Base-by-base conservation (phyloP, 2,329 filamentous ascomycete species). In the Cordyceps tenuipes region DNA sequence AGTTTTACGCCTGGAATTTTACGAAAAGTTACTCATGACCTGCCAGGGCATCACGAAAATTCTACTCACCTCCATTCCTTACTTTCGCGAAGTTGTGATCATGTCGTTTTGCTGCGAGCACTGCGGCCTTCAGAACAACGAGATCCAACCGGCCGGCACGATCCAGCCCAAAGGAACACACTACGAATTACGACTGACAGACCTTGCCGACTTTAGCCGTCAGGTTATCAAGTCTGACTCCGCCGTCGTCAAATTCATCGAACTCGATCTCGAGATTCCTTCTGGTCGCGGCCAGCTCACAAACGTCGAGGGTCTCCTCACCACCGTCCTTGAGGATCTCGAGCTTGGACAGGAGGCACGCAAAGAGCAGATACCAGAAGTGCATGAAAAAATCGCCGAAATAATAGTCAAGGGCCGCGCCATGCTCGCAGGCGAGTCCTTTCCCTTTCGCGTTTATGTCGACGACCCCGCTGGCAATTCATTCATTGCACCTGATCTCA, bases 381-480 rank as follows among this genome's bases (percentile, higher is more conserved):
- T 96, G 0, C 87, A 87, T 68, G 79, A 82, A 61, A 92, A 96
- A 72, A 79, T 99, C 23, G 85, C 86, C 63, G 84, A 85, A 53
- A 82, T 97, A 56, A 87, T 97, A 62, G 73, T 82, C 49, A 88
- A 86, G 66, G 82, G 91, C 15, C 82, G 84, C 62, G 82, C 87
- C 59, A 96, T 97, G 85, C 75, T 96, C 10, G 82, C 82, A 2
- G 89, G 91, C 54, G 80, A 87, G 31, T 81, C 81, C 7, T 92
- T 96, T 70, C 94, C 94, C 26, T 97, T 99, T 81, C 88, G 90
- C 55, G 76, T 99, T 53, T 88, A 85, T 46, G 79, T 97, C 52
- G 91, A 99, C 71, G 94, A 99, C 71, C 89, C 90, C 3, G 89
- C 92, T 0, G 94, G 94, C 59, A 99, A 99, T 79, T 96, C 91